Conservation (phyloP, 2,329 filamentous ascomycete species). For the Mollisia scopiformis region DNA sequence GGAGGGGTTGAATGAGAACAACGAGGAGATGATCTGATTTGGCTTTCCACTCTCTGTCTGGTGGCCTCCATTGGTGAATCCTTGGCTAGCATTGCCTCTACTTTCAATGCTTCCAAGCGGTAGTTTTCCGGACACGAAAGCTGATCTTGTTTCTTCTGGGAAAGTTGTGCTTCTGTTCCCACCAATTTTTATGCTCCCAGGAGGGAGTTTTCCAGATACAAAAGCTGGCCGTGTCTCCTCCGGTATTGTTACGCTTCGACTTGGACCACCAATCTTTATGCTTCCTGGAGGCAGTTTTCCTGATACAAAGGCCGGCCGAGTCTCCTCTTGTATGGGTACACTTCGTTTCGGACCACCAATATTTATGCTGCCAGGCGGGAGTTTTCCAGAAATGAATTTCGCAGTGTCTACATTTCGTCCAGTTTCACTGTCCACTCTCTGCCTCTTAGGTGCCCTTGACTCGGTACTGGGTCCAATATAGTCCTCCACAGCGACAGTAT, state of each 20-base stretch:
- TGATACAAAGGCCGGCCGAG: constrained; percentile 34
- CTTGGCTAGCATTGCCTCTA: constrained; percentile 13
- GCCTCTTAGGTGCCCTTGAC: constrained; percentile 47
- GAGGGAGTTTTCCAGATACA: constrained; percentile 41
- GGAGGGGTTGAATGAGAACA: constrained; percentile 88
- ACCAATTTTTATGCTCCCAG: constrained; percentile 39
- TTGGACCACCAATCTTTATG: constrained; percentile 26
- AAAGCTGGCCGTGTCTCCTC: constrained; percentile 18
- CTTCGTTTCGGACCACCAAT: constrained; percentile 28
- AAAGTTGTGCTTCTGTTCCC: constrained; percentile 25
- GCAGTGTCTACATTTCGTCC: constrained; percentile 22
- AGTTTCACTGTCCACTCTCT: constrained; percentile 40
- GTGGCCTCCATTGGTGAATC: constrained; percentile 9
- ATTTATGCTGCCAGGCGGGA: constrained; percentile 40
- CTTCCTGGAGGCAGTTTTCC: constrained; percentile 41
- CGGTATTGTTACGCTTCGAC: constrained; percentile 3
- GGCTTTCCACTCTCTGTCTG: constrained; percentile 43
- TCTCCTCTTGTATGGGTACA: constrained; percentile 32
- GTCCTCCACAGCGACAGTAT: constrained; percentile 32
- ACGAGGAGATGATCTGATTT: constrained; percentile 78
- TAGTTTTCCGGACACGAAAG: constrained; percentile 38
- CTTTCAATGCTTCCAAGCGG: constrained; percentile 36
- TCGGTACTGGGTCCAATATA: constrained; percentile 33
- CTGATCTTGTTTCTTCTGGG: constrained; percentile 35
- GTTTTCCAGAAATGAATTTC: constrained; percentile 39